Conservation (phyloP, 2,329 filamentous ascomycete species). For the Plectosphaerella plurivora region DNA sequence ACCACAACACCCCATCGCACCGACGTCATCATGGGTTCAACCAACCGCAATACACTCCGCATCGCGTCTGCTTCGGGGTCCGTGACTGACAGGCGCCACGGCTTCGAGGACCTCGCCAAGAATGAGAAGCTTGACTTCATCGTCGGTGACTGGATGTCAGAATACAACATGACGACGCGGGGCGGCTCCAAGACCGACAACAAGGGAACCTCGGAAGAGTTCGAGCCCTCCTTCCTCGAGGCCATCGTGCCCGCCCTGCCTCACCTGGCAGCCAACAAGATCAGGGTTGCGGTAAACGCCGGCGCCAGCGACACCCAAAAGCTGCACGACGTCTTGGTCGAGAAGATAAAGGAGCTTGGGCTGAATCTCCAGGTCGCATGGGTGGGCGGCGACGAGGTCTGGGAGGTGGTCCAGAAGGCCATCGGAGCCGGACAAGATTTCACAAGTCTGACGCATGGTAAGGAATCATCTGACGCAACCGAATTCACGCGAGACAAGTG, state of each 20-base stretch:
- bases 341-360: constrained; percentile 22
- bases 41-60: constrained; percentile 4
- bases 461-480: background rate
- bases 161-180: constrained; percentile 46
- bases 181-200: constrained; percentile 28
- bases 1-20: background rate
- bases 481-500: background rate
- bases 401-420: constrained; percentile 15
- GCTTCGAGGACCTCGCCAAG: constrained; percentile 14
- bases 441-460: constrained; percentile 6
- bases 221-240: constrained; percentile 30
- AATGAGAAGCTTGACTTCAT: constrained; percentile 27
- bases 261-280: constrained; percentile 26
- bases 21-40: background rate
- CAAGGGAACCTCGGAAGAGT: constrained; percentile 21
- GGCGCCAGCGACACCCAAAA: constrained; percentile 30
- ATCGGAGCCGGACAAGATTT: constrained; percentile 3
- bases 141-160: constrained; percentile 34
- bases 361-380: constrained; percentile 27
- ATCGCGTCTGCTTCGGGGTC: constrained; percentile 25
- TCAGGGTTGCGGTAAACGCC: constrained; percentile 34
- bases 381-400: constrained; percentile 33
- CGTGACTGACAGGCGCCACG: constrained; percentile 17
- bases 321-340: constrained; percentile 21
- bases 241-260: constrained; percentile 38